phyloP scores from a whole-genome alignment of 306 rosid species.

The Sesbania bispinosa region DNA sequence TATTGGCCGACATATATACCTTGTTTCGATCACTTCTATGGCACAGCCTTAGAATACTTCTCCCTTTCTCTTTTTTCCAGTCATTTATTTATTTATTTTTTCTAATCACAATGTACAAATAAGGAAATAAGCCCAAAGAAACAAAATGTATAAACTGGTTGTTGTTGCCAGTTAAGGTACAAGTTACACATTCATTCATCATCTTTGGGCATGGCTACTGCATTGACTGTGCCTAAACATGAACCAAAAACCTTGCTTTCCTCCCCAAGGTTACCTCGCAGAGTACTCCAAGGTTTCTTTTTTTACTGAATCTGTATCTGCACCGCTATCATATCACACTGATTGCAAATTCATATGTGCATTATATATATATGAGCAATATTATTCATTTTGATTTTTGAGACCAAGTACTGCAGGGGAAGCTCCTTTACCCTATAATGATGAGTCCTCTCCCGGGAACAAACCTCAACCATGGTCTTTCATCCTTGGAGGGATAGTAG shows the following conservation, averaged over 20 bases:
- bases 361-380: background rate
- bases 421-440: slow-evolving; percentile 22
- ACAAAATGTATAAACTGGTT: background rate
- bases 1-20: background rate
- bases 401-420: slow-evolving; percentile 10
- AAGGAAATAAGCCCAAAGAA: background rate
- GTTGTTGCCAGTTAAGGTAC: slow-evolving; percentile 6
- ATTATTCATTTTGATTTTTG: background rate
- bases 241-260: background rate
- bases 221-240: background rate
- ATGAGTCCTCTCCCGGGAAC: background rate
- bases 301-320: background rate
- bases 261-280: slow-evolving; percentile 32
- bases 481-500: slow-evolving; percentile 55
- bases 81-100: background rate
- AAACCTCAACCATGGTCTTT: slow-evolving; percentile 30
- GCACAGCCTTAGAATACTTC: slow-evolving; percentile 21
- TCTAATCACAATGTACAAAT: background rate
- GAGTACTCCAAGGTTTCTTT: slow-evolving; percentile 40
- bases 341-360: background rate
- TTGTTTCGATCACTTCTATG: slow-evolving; percentile 34
- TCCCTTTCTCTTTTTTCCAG: background rate
- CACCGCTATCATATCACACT: background rate
- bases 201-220: background rate
- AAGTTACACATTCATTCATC: background rate